These are phyloP conservation scores for Ceratobasidium sp. DNA, from an alignment of 1,284 basidiomycete species.

Conservation along the genomic window DNA sequence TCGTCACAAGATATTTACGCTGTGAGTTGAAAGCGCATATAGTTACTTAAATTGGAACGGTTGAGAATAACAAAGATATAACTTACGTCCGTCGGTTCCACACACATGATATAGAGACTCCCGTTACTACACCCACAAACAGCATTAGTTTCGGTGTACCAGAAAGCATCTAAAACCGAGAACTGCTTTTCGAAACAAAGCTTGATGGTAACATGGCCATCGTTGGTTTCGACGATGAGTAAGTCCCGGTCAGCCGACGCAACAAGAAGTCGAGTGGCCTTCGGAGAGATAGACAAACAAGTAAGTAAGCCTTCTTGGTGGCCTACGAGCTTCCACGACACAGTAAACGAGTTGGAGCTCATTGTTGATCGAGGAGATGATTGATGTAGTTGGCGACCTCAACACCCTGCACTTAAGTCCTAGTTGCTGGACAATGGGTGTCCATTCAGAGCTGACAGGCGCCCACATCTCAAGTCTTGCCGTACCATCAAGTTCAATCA, in stretches of 20 bases:
- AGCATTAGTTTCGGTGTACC: slow-evolving; percentile 3
- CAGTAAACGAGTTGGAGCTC: not conserved
- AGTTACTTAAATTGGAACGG: too few species aligned
- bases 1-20: not conserved
- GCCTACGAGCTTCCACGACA: not conserved
- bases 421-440: not conserved
- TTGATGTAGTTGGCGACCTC: too few species aligned
- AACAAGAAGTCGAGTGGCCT: not conserved
- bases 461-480: not conserved
- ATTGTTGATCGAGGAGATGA: not conserved
- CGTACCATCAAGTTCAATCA: too few species aligned
- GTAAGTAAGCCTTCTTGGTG: not conserved
- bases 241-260: not conserved
- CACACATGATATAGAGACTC: not conserved
- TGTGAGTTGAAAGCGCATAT: not conserved
- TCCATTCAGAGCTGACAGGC: not conserved
- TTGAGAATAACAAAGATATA: too few species aligned
- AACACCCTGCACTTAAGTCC: not conserved
- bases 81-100: slow-evolving; percentile 1
- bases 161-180: not conserved
- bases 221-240: not conserved
- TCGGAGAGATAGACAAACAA: not conserved
- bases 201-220: not conserved
- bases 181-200: not conserved
- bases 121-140: not conserved